Base-by-base conservation (phyloP, 352 stramenopile genomes). In the Peronospora farinosa region DNA sequence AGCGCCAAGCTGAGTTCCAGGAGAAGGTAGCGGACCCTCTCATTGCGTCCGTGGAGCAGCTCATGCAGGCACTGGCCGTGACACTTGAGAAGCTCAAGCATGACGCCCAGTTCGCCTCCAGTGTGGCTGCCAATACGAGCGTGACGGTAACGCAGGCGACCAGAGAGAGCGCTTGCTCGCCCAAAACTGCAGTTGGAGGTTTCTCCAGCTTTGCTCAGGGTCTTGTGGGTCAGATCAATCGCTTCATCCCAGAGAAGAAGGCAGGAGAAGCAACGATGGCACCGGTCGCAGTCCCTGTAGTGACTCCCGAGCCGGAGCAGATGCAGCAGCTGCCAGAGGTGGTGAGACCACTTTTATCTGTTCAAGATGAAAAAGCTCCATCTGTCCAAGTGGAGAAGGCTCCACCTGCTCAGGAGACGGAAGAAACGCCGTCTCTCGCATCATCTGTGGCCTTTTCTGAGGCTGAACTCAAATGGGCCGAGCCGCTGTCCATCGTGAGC, bases 181-280 rank as follows among this genome's bases (percentile, higher is more conserved):
- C 57, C 36, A 60, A 78, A 32, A 53, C 69, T 25, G 52, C 80
- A 28, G 75, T 70, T 2, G 59, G 66, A 25, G 68, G 68, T 43
- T 83, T 87, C 56, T 79, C 70, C 15, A 78, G 63, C 41, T 90
- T 88, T 46, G 77, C 76, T 2, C 69, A 87, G 50, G 69, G 76
- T 0, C 51, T 88, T 10, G 77, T 88, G 21, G 72, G 65, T 0
- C 64, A 84, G 60, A 79, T 84, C 54, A 85, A 84, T 55, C 67
- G 58, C 31, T 65, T 84, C 19, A 77, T 84, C 21, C 66, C 70
- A 2, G 70, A 82, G 53, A 79, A 79, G 46, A 83, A 83, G 57
- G 40, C 51, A 5, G 56, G 55, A 17, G 59, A 66, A 28, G 23
- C 54, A 31, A 54, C 44, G 10, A 50, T 36, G 3, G 56, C 56